These are phyloP conservation scores for Pichia sp. DNA, from an alignment of 1,139 yeast species.

Conservation along the genomic window DNA sequence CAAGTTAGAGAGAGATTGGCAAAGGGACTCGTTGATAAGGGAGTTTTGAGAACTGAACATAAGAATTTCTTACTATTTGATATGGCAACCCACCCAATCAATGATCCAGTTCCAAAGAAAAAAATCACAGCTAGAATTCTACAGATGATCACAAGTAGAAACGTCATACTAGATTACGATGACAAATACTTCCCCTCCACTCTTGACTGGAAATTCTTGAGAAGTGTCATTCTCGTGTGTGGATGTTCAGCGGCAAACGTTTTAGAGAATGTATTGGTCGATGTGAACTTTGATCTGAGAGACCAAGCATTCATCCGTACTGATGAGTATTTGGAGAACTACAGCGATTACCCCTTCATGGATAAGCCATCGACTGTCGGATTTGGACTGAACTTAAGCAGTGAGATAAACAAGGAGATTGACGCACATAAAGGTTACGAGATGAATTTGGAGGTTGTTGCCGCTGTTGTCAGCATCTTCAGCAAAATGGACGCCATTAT, in stretches of 20 bases:
- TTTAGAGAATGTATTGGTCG: constrained; percentile 77
- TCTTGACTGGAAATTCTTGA: constrained; percentile 61
- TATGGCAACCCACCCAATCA: constrained; percentile 98
- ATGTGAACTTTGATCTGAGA: constrained; percentile 78
- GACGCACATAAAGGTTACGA: constrained; percentile 51
- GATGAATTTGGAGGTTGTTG: constrained; percentile 77
- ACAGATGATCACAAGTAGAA: constrained; percentile 63
- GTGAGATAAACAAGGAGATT: constrained; percentile 62
- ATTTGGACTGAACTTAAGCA: constrained; percentile 67
- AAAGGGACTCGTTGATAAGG: constrained; percentile 95
- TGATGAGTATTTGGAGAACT: constrained; percentile 79
- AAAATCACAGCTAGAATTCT: constrained; percentile 70
- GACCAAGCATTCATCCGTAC: constrained; percentile 93
- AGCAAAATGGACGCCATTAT: constrained; percentile 47
- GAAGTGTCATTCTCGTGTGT: constrained; percentile 77
- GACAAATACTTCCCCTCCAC: constrained; percentile 56
- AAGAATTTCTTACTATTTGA: constrained; percentile 91
- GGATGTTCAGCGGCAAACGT: constrained; percentile 96
- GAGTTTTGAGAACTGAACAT: constrained; percentile 92
- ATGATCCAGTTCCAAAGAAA: constrained; percentile 76
- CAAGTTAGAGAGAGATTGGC: constrained; percentile 96
- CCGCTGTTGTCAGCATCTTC: constrained; percentile 70
- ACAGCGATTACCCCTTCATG: constrained; percentile 78
- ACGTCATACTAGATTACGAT: constrained; percentile 44
- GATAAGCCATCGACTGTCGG: constrained; percentile 55